Base-by-base conservation (phyloP, 2,329 filamentous ascomycete species). In the Stenocarpella maydis region DNA sequence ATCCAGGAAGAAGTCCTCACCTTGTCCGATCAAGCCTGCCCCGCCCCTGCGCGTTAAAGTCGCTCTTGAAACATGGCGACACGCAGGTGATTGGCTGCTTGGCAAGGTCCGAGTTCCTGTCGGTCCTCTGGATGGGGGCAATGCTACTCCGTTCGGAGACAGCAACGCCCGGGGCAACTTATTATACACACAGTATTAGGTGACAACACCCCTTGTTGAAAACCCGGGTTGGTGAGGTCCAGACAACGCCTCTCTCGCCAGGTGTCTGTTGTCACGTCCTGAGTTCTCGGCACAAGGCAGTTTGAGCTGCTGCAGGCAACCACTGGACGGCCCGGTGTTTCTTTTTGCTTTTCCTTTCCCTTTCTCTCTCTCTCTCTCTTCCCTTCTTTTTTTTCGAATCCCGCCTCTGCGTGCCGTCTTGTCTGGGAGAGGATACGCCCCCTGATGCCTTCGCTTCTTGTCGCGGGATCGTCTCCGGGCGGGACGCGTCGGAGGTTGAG, bases 21-120 rank as follows among this genome's bases (percentile, higher is more conserved):
- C 9, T 31, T 41, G 34, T 49, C 58, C 58, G 43, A 63, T 41
- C 37, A 12, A 3, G 17, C 31, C n/a, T 14, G 19, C 26, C 58
- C 58, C 58, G 43, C 58, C 41, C 53, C 53, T 39, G 24, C 53
- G 26, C 31, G 53, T 61, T 19, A 1, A 1, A 41, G 58, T 19
- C 41, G 58, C 21, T 47, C 58, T 61, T 47, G 58, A 61, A 61
- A 61, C 58, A 61, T 61, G 41, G 58, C 43, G 26, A 61, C n/a
- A 8, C 41, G 8, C 41, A 61, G 26, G 58, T 61, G 58, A 61
- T 61, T 61, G 58, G 58, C 41, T 61, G 58, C 58, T 61, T 61
- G 58, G 58, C 58, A 61, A 8, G 15, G 14, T 34, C 14, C 58
- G n/a, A 34, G n/a, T 28, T 26, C 53, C 41, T 5, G 8, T 41